These are phyloP conservation scores for Colletotrichum abscissum DNA, from an alignment of 2,329 filamentous ascomycete genomes.

Conservation along the genomic window DNA sequence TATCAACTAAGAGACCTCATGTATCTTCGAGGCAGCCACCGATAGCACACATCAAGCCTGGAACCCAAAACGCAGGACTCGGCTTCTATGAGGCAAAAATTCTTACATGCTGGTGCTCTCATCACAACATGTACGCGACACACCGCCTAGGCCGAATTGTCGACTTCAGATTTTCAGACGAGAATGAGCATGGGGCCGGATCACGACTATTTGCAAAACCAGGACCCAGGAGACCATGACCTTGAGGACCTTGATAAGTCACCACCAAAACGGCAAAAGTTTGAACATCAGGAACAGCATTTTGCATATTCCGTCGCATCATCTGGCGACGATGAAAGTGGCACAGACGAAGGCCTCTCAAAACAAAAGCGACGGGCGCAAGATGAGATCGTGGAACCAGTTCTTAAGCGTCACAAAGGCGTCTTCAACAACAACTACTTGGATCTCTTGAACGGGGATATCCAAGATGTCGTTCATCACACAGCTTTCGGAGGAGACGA, in stretches of 20 bases:
- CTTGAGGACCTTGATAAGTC: not conserved
- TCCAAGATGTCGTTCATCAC: conserved; percentile 61
- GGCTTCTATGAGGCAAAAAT: not conserved
- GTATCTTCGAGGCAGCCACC: conserved; percentile 14
- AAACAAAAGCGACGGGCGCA: conserved; percentile 45
- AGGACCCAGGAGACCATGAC: not conserved
- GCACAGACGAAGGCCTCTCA: conserved; percentile 4
- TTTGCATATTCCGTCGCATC: not conserved
- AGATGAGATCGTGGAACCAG: conserved; percentile 41
- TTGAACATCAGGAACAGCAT: not conserved
- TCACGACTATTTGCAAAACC: conserved; percentile 33
- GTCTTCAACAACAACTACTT: conserved; percentile 60
- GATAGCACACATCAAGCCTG: not conserved
- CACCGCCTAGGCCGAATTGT: conserved; percentile 21
- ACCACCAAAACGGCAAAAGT: not conserved
- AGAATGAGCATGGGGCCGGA: conserved; percentile 44
- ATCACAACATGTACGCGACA: conserved; percentile 25
- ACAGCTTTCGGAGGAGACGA: conserved; percentile 45
- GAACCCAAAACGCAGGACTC: not conserved
- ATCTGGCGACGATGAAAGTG: conserved; percentile 3
- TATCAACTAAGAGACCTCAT: not conserved
- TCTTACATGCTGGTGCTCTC: not conserved
- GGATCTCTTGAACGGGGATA: conserved; percentile 65
- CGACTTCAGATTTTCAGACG: conserved; percentile 14
- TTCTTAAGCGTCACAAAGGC: conserved; percentile 58